Base-by-base conservation (phyloP, 495 filamentous ascomycete species). In the Massariosphaeria phaeospora region DNA sequence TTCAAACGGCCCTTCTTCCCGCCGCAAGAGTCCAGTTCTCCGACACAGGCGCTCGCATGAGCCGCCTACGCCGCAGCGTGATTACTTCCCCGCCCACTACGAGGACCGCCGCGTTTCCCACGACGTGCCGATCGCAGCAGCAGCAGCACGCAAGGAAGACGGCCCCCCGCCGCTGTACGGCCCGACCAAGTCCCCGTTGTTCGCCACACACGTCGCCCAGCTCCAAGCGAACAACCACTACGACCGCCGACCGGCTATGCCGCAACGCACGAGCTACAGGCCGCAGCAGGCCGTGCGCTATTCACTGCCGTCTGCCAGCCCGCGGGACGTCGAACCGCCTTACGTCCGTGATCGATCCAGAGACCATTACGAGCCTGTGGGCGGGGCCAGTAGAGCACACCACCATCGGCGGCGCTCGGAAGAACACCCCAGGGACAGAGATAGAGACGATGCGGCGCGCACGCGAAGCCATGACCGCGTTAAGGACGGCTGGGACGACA, bases 191-290 rank as follows among this genome's bases (percentile, higher is more conserved):
- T 41, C 48, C 0, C 69, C 69, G 8, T 54, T 72, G 1, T 72
- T 70, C 52, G 69, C 69, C 2, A 62, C 69, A 11, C 66, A 66
- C 29, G 61, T 72, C 11, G 66, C 69, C 1, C 56, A 62, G 10
- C 40, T 67, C 31, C 66, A 64, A 48, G 39, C 45, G 43, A 25
- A 48, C 23, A 39, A 55, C 15, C 52, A 51, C 33, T 59, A 63
- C 40, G 55, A 63, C 29, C 55, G 46, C 21, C 33, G 55, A 25
- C 55, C 50, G 18, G 12, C 44, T 2, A 52, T 54, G 42, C 34
- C 52, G 1, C 30, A 35, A 4, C 17, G 53, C 13, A 34, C 34
- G 13, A 29, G 29, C 7, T 54, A 55, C 41, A 40, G 43, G 8
- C 48, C 49, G 5, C 33, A 33, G 9, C 20, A 6, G 3, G 42